phyloP scores from a whole-genome alignment of 192 early-diverging fungal genomes.

The Chytriomyces confervae region DNA sequence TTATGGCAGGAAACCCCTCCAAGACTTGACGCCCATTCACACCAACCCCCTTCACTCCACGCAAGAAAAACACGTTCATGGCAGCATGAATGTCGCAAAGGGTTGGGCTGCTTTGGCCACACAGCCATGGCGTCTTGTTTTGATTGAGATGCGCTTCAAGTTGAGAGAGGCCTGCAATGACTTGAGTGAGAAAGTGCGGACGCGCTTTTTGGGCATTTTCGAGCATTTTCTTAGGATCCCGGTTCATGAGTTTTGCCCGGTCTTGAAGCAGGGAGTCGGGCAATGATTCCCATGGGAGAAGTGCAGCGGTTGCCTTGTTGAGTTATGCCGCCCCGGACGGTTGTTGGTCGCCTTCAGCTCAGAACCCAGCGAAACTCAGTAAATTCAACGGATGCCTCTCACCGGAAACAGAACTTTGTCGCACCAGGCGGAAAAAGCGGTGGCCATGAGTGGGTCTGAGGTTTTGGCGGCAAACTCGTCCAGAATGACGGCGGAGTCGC shows the following conservation, averaged over 20 bases:
- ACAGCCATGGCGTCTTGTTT: not conserved
- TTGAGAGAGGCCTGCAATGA: not conserved
- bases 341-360: not conserved
- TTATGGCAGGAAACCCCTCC: not conserved
- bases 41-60: not conserved
- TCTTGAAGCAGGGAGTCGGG: not conserved
- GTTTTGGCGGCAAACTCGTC: conserved; percentile 4
- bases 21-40: not conserved
- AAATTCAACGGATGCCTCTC: not conserved
- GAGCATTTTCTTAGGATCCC: not conserved
- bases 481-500: conserved; percentile 47
- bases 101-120: not conserved
- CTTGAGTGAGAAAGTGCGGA: not conserved
- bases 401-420: conserved; percentile 7
- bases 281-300: not conserved
- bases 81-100: not conserved
- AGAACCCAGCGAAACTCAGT: no score
- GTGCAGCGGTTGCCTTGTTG: not conserved
- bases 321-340: not conserved
- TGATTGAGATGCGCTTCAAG: not conserved
- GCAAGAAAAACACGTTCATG: not conserved
- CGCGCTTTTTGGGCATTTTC: not conserved
- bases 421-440: not conserved
- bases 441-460: not conserved
- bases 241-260: not conserved